A percentile compares a stretch with the other conserved stretches of the same genome.
phyloP scores from a whole-genome alignment of 1,284 basidiomycete species.

The Psilocybe mexicana region DNA sequence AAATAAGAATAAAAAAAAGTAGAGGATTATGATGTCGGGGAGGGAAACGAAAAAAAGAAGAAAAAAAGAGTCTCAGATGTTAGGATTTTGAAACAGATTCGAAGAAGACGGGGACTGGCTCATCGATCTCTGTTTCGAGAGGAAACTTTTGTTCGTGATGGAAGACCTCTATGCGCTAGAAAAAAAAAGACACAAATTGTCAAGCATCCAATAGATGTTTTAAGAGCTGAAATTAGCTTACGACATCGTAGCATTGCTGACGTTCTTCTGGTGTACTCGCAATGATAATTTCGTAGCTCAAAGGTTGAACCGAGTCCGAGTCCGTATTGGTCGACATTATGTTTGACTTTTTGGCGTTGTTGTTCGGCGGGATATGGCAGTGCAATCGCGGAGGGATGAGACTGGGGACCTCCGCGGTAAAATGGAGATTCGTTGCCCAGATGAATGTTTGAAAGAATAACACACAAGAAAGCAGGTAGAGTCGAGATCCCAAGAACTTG shows the following conservation, averaged over 20 bases:
- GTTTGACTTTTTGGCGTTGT: conserved; percentile 13
- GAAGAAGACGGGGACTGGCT: conserved; percentile 43
- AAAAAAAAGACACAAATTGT: neutral
- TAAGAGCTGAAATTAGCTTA: conserved; percentile 14
- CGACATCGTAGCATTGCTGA: conserved; percentile 62
- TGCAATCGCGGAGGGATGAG: neutral
- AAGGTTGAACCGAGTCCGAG: conserved; percentile 22
- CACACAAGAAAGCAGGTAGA: neutral
- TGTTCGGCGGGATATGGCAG: neutral
- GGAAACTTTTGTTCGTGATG: conserved; percentile 70
- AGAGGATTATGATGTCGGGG: no score
- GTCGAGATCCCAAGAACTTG: neutral
- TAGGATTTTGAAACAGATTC: neutral
- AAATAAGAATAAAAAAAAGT: no score
- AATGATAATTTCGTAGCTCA: conserved; percentile 56
- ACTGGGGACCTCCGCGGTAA: neutral
- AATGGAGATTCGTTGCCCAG: neutral
- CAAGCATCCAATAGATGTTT: neutral
- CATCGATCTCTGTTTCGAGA: conserved; percentile 69
- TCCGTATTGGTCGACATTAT: conserved; percentile 1
- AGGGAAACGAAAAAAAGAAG: neutral
- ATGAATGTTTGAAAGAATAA: conserved; percentile 13
- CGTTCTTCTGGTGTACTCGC: conserved; percentile 39
- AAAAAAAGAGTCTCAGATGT: conserved; percentile 13
- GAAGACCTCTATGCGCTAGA: conserved; percentile 67